Conservation (phyloP, 2,329 filamentous ascomycete genomes). For the Thermomyces lanuginosus region DNA sequence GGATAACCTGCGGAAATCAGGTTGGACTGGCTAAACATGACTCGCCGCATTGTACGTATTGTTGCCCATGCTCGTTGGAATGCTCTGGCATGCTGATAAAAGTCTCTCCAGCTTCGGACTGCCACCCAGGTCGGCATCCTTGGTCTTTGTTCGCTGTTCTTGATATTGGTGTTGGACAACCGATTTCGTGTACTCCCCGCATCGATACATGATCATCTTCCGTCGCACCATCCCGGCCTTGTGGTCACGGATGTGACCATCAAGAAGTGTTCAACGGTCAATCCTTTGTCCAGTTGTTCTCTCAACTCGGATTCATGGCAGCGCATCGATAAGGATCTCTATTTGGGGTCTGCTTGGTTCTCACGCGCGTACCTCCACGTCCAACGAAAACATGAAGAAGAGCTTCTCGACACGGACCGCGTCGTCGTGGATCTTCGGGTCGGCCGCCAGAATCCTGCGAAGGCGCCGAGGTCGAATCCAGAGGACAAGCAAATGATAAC, state of each 20-base stretch:
- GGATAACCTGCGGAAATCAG: slow-evolving; percentile 11
- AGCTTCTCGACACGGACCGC: slow-evolving; percentile 55
- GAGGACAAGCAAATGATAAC: slow-evolving; percentile 39
- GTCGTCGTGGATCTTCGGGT: slow-evolving; percentile 67
- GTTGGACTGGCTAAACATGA: slow-evolving; percentile 16
- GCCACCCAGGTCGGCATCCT: slow-evolving; percentile 58
- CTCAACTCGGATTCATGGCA: slow-evolving; percentile 61
- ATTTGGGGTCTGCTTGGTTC: slow-evolving; percentile 57
- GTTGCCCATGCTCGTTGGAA: neutral
- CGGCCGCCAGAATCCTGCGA: slow-evolving; percentile 52
- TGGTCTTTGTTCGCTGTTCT: slow-evolving; percentile 47
- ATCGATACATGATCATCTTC: slow-evolving; percentile 72
- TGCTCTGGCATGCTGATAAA: slow-evolving; percentile 1
- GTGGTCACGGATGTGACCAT: slow-evolving; percentile 77
- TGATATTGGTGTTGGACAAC: slow-evolving; percentile 71
- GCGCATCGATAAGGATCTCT: slow-evolving; percentile 77
- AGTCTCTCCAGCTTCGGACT: slow-evolving; percentile 39
- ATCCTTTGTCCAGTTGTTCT: slow-evolving; percentile 58
- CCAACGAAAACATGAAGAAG: slow-evolving; percentile 70
- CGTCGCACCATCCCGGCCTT: slow-evolving; percentile 66
- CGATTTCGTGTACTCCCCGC: slow-evolving; percentile 75
- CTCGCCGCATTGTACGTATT: slow-evolving; percentile 26
- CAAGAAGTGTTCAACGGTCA: slow-evolving; percentile 57
- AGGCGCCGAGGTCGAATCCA: slow-evolving; percentile 39
- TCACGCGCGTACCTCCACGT: slow-evolving; percentile 67